Evolutionary conservation across 1,284 basidiomycete species (phyloP).

Genomic region (Ganoderma multipileum): DNA sequence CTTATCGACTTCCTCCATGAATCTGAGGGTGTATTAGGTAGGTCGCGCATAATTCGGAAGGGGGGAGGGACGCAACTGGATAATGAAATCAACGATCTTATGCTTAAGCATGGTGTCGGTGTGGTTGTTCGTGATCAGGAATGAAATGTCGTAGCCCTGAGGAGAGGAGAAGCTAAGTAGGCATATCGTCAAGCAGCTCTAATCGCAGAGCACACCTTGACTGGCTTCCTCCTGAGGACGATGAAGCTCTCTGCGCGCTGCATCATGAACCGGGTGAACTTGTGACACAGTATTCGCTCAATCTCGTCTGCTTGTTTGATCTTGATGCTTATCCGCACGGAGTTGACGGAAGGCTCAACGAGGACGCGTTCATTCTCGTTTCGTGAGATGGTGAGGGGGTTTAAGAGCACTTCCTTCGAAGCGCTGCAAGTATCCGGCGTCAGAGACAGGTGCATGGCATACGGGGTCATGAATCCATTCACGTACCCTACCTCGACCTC

Average conservation of each 20-base stretch:
- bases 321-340: slow-evolving; percentile 94
- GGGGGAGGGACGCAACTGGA: slow-evolving; percentile 69
- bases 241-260: slow-evolving; percentile 98
- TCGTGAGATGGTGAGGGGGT: slow-evolving; percentile 92
- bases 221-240: slow-evolving; percentile 93
- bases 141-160: slow-evolving; percentile 97
- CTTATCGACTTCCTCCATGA: slow-evolving; percentile 98
- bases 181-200: neutral
- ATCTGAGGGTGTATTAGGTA: slow-evolving; percentile 52
- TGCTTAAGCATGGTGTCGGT: slow-evolving; percentile 99
- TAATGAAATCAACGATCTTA: slow-evolving; percentile 99
- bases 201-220: slow-evolving; percentile 63
- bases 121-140: slow-evolving; percentile 97
- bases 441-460: neutral
- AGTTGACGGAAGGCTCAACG: slow-evolving; percentile 97
- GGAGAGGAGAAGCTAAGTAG: slow-evolving; percentile 10
- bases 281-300: slow-evolving; percentile 95
- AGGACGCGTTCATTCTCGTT: slow-evolving; percentile 97
- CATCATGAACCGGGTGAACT: slow-evolving; percentile 99
- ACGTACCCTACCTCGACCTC: slow-evolving; percentile 86
- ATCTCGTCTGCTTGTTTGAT: slow-evolving; percentile 99
- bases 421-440: slow-evolving; percentile 53
- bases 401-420: slow-evolving; percentile 94
- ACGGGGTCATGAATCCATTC: neutral
- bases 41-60: neutral